A percentile compares a stretch with the other conserved stretches of the same genome.
Evolutionary conservation across 2,329 filamentous ascomycete genomes (phyloP).

Genomic region (Capronia epimyces): DNA sequence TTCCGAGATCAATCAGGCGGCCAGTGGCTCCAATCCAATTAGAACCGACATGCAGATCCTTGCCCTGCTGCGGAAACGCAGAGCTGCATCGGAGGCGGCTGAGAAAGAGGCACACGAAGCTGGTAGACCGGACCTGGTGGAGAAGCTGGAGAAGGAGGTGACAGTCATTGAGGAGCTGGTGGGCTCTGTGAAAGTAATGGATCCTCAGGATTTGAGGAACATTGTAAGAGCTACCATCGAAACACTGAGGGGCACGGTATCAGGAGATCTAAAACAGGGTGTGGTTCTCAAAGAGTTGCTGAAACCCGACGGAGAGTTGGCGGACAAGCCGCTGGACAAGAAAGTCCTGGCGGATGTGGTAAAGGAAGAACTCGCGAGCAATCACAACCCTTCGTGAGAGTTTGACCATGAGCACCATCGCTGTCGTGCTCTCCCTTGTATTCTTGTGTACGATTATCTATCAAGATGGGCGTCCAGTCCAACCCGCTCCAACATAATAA

Average conservation of each 20-base stretch:
- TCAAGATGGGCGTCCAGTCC: not conserved
- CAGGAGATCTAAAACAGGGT: constrained; percentile 35
- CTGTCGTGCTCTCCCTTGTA: not conserved
- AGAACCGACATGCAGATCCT: constrained; percentile 45
- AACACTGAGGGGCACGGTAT: constrained; percentile 30
- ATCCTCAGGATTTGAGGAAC: constrained; percentile 37
- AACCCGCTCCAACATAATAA: not conserved
- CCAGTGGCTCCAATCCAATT: constrained; percentile 43
- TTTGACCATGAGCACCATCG: not conserved
- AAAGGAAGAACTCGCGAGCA: constrained; percentile 30
- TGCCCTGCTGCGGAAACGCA: constrained; percentile 43
- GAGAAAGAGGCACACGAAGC: constrained; percentile 40
- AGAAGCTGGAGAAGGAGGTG: constrained; percentile 43
- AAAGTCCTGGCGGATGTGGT: constrained; percentile 40
- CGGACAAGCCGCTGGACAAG: constrained; percentile 42
- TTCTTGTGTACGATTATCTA: constrained; percentile 5
- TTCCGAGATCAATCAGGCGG: constrained; percentile 47
- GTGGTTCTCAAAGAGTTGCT: constrained; percentile 41
- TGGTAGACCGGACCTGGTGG: constrained; percentile 41
- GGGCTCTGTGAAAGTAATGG: constrained; percentile 39
- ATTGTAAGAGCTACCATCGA: constrained; percentile 36
- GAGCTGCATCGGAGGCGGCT: constrained; percentile 36
- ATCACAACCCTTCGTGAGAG: constrained; percentile 10
- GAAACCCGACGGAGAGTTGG: constrained; percentile 38
- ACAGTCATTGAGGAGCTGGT: constrained; percentile 44